A percentile compares a stretch with the other conserved stretches of the same genome.
Conservation (phyloP, 148 eudicot genomes). For the Cornus suecica region DNA sequence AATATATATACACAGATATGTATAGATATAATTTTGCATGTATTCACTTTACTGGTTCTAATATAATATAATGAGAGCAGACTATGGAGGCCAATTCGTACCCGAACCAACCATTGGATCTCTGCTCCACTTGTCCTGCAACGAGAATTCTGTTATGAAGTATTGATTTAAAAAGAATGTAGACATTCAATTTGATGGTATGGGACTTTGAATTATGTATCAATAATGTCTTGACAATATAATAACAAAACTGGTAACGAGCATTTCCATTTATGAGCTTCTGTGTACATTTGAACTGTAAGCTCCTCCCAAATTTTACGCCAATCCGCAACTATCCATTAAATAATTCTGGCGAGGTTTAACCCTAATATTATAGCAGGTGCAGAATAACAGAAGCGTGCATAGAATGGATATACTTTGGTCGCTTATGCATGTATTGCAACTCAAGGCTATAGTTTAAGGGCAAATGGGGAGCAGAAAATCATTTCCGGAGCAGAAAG, state of each 20-base stretch:
- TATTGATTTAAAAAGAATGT: background rate
- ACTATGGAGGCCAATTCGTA: background rate
- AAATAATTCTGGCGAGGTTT: background rate
- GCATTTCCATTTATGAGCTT: background rate
- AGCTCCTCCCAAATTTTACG: background rate
- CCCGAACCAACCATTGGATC: too few relatives aligned
- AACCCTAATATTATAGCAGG: slow-evolving; percentile 29
- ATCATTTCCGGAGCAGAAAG: background rate
- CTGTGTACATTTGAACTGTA: background rate
- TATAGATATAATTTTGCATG: background rate
- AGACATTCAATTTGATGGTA: background rate
- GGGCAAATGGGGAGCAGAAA: background rate
- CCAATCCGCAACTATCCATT: background rate
- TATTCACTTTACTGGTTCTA: background rate
- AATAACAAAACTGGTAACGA: background rate
- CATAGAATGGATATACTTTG: slow-evolving; percentile 90
- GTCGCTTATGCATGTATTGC: slow-evolving; percentile 81
- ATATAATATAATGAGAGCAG: background rate
- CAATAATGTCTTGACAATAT: too few relatives aligned
- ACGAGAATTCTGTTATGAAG: background rate
- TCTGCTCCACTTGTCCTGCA: background rate
- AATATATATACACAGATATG: background rate
- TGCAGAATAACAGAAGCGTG: slow-evolving; percentile 62
- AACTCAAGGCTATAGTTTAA: slow-evolving; percentile 12
- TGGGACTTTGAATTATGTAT: background rate